Base-by-base conservation (phyloP, 2,329 filamentous ascomycete genomes). In the Sporothrix pseudoabietina region DNA sequence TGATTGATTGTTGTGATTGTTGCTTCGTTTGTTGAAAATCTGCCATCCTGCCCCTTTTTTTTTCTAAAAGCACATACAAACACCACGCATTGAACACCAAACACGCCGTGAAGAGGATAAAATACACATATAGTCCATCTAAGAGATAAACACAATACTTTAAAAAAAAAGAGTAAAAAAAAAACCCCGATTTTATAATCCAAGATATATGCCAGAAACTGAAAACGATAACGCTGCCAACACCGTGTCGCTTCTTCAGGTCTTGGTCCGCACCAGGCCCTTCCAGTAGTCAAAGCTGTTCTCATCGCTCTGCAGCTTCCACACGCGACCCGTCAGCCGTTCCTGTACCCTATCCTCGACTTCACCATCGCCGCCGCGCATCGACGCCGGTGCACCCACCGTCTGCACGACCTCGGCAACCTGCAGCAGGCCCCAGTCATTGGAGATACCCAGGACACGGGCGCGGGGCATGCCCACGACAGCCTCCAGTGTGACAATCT, bases 281-380 rank as follows among this genome's bases (percentile, higher is more conserved):
- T 89, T 93, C 83, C 97, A 97, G 81, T 97, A 99, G 82, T 99
- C 96, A 84, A 99, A 99, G 81, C 94, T 98, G 79, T 99, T 99
- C 80, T 94, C 94, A 81, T 99, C 96, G 81, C 94, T 98, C 84
- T 98, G 94, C 82, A 99, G 82, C 77, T 91, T 89, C 88, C 92
- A 95, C 69, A 91, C 85, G 82, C 88, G 92, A 0, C 95, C 94
- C 0, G 93, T 97, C 1, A 86, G 84, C 71, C 90, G 85, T 19
- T 69, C 66, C 9, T 52, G 26, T 1, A 47, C 35, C 75, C 16
- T 26, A 26, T 55, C 59, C 12, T 94, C 93, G 2, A 39, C 69
- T 6, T 59, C 59, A 3, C 52, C 49, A 2, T 35, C 72, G 22
- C 68, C 49, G 19, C 57, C 70, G 22, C 69, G 66, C 0, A 47